Conservation (phyloP, 2,329 filamentous ascomycete species). For the Alternaria brassicicola region DNA sequence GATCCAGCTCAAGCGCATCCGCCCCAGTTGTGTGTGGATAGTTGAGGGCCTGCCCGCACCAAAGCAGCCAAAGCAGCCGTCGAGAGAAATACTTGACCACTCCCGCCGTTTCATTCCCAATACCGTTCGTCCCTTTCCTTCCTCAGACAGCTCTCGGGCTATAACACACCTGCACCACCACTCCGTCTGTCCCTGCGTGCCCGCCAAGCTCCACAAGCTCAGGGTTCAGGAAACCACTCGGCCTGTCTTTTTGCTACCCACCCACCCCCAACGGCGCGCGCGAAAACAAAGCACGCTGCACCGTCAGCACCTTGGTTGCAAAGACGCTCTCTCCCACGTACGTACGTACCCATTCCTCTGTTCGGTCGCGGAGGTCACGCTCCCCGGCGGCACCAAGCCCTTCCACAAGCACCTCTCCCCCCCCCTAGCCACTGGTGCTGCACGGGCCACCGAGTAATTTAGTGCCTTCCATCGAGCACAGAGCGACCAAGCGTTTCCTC, state of each 20-base stretch:
- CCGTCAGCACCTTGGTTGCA: not conserved
- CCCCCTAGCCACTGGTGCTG: constrained; percentile 25
- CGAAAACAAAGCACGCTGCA: constrained; percentile 23
- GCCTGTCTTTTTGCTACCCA: constrained; percentile 25
- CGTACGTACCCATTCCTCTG: constrained; percentile 27
- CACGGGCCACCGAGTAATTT: constrained; percentile 21
- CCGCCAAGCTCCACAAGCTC: constrained; percentile 31
- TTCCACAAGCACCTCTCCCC: not conserved
- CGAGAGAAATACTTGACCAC: constrained; percentile 45
- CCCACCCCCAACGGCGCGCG: constrained; percentile 27
- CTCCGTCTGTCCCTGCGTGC: constrained; percentile 25
- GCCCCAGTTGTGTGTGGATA: constrained; percentile 32
- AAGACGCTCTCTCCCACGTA: not conserved
- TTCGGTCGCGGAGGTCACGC: constrained; percentile 9
- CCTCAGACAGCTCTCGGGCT: constrained; percentile 45
- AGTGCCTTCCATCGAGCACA: constrained; percentile 30
- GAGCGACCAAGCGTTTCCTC: constrained; percentile 37
- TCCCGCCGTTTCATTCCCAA: constrained; percentile 49
- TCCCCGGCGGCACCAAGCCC: not conserved
- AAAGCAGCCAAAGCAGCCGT: constrained; percentile 24
- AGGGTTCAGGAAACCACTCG: constrained; percentile 15
- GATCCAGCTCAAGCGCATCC: constrained; percentile 35
- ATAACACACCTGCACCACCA: constrained; percentile 44
- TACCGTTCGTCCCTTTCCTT: constrained; percentile 49
- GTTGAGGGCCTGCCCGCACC: constrained; percentile 28